Evolutionary conservation across 306 rosid genomes (phyloP).

Genomic region (Prinsepia uniflora): DNA sequence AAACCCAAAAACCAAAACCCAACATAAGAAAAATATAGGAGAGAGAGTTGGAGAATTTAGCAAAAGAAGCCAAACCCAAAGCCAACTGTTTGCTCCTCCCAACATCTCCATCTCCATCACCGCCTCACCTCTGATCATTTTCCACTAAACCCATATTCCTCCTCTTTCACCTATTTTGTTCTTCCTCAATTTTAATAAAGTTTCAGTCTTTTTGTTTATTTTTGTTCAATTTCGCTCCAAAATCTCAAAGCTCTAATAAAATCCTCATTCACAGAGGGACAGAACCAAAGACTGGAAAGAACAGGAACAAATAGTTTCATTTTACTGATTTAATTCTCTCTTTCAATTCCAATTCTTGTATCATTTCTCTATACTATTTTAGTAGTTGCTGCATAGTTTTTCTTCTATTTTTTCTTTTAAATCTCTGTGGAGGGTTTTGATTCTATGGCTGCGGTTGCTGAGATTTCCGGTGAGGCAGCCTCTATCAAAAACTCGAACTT

Average conservation of each 20-base stretch:
- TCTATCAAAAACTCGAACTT: conserved; percentile 62
- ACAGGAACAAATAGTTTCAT: conserved; percentile 7
- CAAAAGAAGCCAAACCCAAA: conserved; percentile 19
- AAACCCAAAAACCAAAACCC: conserved; percentile 3
- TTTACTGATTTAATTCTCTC: conserved; percentile 9
- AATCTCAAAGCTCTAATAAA: conserved; percentile 21
- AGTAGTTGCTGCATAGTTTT: background rate
- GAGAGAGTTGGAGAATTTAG: conserved; percentile 12
- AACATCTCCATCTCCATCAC: conserved; percentile 20
- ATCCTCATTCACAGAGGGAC: conserved; percentile 19
- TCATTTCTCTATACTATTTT: conserved; percentile 15
- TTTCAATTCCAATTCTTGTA: background rate
- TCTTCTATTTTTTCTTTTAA: background rate
- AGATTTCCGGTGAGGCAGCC: conserved; percentile 61
- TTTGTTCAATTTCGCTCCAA: conserved; percentile 10
- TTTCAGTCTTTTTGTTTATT: background rate
- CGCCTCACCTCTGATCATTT: conserved; percentile 23
- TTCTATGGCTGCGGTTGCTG: conserved; percentile 93
- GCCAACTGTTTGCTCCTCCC: conserved; percentile 25
- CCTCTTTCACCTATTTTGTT: conserved; percentile 5
- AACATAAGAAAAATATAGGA: background rate
- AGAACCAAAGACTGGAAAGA: conserved; percentile 5
- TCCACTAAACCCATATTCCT: conserved; percentile 20
- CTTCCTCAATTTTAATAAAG: background rate
- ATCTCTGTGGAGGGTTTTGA: conserved; percentile 25